A percentile compares a stretch with the other conserved stretches of the same genome.
Evolutionary conservation across 2,329 filamentous ascomycete genomes (phyloP).

Genomic region (Sphaerulina vaccinii): DNA sequence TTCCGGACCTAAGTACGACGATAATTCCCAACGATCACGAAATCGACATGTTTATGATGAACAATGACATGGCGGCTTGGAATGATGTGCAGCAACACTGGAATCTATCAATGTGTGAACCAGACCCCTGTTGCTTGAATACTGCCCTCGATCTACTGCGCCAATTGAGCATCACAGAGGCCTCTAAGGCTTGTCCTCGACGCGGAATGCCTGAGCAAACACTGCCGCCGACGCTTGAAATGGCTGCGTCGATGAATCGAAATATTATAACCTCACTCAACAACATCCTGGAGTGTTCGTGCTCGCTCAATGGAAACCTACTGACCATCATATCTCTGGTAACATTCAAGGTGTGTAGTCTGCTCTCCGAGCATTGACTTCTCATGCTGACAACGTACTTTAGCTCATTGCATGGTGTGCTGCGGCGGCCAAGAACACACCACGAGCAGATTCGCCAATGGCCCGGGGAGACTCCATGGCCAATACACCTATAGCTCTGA

Average conservation of each 20-base stretch:
- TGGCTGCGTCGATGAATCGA: conserved; percentile 5
- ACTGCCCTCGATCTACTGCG: conserved; percentile 5
- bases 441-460: conserved; percentile 6
- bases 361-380: not conserved
- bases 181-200: conserved; percentile 2
- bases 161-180: conserved; percentile 3
- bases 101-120: not conserved
- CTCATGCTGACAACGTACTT: not conserved
- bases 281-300: conserved; percentile 4
- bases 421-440: conserved; percentile 5
- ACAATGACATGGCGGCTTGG: conserved; percentile 1
- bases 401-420: conserved; percentile 11
- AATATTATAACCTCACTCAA: conserved; percentile 4
- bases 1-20: not conserved
- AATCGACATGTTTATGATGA: conserved; percentile 6
- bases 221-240: conserved; percentile 7
- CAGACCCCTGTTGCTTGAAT: conserved; percentile 4
- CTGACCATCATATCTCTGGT: conserved; percentile 11
- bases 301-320: conserved; percentile 6
- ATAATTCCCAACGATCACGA: conserved; percentile 3
- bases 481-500: conserved; percentile 1
- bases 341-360: conserved; percentile 2
- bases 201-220: conserved; percentile 7
- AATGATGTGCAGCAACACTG: not conserved
- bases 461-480: not conserved